A percentile compares a stretch with the other conserved stretches of the same genome.
phyloP scores from a whole-genome alignment of 177 flowering plant species.

The Vitis hybrid region DNA sequence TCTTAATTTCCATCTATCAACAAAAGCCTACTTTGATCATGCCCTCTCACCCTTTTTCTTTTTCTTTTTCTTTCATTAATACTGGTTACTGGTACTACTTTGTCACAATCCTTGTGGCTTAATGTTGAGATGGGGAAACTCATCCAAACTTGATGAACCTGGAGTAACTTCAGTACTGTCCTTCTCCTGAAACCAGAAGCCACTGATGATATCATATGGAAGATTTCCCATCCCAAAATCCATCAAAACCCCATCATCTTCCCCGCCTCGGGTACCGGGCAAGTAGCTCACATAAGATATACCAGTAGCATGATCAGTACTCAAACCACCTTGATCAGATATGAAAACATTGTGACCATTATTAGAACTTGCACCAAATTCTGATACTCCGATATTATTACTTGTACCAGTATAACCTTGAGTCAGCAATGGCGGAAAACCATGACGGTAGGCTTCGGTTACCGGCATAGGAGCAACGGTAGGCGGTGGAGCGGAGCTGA shows the following conservation, averaged over 20 bases:
- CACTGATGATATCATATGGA: conserved; percentile 4
- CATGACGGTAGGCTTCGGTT: neutral
- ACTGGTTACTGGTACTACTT: conserved; percentile 3
- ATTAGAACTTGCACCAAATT: conserved; percentile 5
- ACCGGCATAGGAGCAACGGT: neutral
- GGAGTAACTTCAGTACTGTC: neutral
- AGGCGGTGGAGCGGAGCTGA: neutral
- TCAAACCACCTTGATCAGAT: conserved; percentile 13
- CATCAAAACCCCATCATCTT: conserved; percentile 5
- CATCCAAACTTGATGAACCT: conserved; percentile 1
- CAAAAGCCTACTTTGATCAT: neutral
- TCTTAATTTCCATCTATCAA: neutral
- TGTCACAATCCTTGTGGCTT: conserved; percentile 13
- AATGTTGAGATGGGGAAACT: conserved; percentile 1
- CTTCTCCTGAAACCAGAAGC: conserved; percentile 5
- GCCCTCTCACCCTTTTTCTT: no score
- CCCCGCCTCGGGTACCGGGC: neutral
- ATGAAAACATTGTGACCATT: neutral
- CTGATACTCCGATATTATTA: neutral
- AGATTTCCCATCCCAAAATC: conserved; percentile 9
- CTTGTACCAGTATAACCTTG: neutral
- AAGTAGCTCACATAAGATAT: neutral
- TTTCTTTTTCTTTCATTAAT: neutral
- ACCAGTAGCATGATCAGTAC: neutral
- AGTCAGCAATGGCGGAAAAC: conserved; percentile 1